These are phyloP conservation scores for Pythium rishiriense DNA, from an alignment of 352 stramenopile genomes.

Conservation along the genomic window DNA sequence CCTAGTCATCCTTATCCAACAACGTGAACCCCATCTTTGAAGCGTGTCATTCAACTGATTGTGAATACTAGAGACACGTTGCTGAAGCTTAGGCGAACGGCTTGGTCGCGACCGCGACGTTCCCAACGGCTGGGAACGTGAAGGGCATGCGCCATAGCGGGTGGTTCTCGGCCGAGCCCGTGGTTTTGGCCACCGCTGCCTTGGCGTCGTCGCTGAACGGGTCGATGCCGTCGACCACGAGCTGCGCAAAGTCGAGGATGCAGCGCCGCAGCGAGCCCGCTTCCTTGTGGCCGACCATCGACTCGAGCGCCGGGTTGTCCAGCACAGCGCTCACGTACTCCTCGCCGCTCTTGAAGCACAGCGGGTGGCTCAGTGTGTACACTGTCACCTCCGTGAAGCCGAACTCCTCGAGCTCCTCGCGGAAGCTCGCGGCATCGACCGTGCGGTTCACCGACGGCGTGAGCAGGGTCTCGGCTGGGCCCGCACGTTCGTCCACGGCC, in stretches of 20 bases:
- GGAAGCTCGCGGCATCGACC: constrained; percentile 1
- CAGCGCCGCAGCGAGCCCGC: constrained; percentile 1
- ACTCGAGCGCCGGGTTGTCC: constrained; percentile 10
- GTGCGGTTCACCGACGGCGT: constrained; percentile 16
- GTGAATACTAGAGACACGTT: no score
- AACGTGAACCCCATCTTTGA: no score
- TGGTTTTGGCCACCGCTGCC: neutral
- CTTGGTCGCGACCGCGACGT: constrained; percentile 17
- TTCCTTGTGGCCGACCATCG: constrained; percentile 16
- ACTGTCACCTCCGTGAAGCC: constrained; percentile 15
- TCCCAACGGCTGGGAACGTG: constrained; percentile 9
- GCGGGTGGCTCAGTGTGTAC: constrained; percentile 12
- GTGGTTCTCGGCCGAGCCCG: constrained; percentile 12
- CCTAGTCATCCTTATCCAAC: no score
- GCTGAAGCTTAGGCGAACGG: no score
- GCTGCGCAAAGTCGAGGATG: constrained; percentile 11
- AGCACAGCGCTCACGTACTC: constrained; percentile 14
- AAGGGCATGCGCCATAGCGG: constrained; percentile 16
- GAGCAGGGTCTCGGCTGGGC: constrained; percentile 7
- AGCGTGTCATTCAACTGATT: no score
- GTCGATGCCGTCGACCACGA: constrained; percentile 14
- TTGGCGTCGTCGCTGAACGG: constrained; percentile 14
- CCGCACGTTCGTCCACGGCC: neutral
- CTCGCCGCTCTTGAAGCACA: constrained; percentile 16
- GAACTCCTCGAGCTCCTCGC: constrained; percentile 14